Conservation (phyloP, 2,329 filamentous ascomycete species). For the Paecilomyces sp. region DNA sequence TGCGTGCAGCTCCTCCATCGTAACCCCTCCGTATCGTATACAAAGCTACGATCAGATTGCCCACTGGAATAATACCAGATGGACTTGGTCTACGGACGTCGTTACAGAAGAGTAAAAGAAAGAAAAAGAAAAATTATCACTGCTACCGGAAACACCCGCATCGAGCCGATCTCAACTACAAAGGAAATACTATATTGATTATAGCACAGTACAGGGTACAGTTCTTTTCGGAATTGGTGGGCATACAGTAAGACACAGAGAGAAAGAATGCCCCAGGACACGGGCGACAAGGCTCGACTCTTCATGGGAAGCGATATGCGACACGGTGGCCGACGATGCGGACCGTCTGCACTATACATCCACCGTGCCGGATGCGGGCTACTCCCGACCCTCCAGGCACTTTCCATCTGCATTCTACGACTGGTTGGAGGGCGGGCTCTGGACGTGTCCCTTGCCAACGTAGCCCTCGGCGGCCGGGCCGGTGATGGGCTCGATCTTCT, state of each 20-base stretch:
- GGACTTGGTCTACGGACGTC: background rate
- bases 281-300: background rate
- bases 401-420: slow-evolving; percentile 18
- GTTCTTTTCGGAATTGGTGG: slow-evolving; percentile 25
- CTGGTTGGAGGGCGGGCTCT: slow-evolving; percentile 46
- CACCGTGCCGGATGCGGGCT: slow-evolving; percentile 10
- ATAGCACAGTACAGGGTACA: slow-evolving; percentile 39
- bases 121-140: slow-evolving; percentile 4
- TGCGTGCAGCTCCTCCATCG: background rate
- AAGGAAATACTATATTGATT: slow-evolving; percentile 35
- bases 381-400: slow-evolving; percentile 17
- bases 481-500: slow-evolving; percentile 80
- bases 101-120: background rate
- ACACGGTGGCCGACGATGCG: background rate
- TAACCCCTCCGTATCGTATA: background rate
- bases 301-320: background rate
- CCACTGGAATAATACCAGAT: background rate
- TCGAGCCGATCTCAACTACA: slow-evolving; percentile 29
- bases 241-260: slow-evolving; percentile 20
- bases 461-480: slow-evolving; percentile 76
- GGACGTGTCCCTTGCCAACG: slow-evolving; percentile 69
- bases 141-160: slow-evolving; percentile 7
- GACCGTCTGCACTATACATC: slow-evolving; percentile 6
- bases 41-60: background rate
- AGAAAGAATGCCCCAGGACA: slow-evolving; percentile 9